Conservation (phyloP, 1,284 basidiomycete species). For the Microbotryum saponariae region DNA sequence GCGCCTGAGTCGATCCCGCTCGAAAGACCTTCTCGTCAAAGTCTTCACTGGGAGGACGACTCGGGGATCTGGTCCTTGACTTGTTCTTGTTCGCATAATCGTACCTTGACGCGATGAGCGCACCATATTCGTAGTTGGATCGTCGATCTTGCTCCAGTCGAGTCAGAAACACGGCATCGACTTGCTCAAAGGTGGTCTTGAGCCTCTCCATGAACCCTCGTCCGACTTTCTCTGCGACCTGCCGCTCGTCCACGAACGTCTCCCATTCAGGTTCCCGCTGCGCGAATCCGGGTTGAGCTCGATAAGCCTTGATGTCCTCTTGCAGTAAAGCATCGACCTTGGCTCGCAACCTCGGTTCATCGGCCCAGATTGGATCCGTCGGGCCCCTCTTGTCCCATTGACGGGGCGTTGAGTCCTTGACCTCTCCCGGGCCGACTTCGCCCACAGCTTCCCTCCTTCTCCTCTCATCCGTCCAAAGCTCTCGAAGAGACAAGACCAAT, state of each 20-base stretch:
- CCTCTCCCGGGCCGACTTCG: constrained; percentile 22
- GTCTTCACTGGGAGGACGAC: constrained; percentile 17
- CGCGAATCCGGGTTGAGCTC: constrained; percentile 7
- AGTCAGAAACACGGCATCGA: constrained; percentile 37
- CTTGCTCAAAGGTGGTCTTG: constrained; percentile 40
- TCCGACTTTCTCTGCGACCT: constrained; percentile 8
- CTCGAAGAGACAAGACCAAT: constrained; percentile 76
- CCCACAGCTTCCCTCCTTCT: constrained; percentile 59
- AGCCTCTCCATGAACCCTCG: constrained; percentile 26
- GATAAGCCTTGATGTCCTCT: background rate
- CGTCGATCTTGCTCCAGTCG: constrained; percentile 47
- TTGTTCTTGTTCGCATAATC: no score
- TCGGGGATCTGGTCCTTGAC: background rate
- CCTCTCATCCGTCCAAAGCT: constrained; percentile 92
- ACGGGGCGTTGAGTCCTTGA: constrained; percentile 19
- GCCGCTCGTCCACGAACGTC: constrained; percentile 27
- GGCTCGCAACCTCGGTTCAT: constrained; percentile 7
- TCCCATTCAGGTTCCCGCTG: constrained; percentile 19
- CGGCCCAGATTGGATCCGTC: constrained; percentile 6
- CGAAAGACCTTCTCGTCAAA: constrained; percentile 32
- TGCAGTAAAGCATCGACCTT: constrained; percentile 12
- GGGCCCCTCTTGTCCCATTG: constrained; percentile 11
- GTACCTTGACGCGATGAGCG: constrained; percentile 40
- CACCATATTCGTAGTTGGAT: constrained; percentile 53
- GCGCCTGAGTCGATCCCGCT: constrained; percentile 19